Evolutionary conservation across 208 protist species (phyloP).

Genomic region (Trypanosoma congolense): DNA sequence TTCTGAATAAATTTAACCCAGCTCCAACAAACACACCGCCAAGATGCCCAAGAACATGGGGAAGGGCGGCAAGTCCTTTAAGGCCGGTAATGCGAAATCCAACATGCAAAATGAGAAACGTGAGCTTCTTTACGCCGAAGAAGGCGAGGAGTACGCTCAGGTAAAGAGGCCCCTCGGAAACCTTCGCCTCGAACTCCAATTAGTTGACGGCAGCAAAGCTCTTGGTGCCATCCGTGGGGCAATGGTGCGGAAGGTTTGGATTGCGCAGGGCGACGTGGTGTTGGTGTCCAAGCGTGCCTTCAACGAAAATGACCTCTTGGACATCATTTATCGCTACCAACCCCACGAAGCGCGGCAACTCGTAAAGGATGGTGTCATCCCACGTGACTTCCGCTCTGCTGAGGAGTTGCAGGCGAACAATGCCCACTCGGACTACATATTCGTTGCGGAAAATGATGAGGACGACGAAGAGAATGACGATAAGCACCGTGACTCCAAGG

Average conservation of each 20-base stretch:
- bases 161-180: conserved; percentile 96
- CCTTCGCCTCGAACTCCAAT: conserved; percentile 92
- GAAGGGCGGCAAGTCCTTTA: conserved; percentile 96
- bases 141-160: conserved; percentile 98
- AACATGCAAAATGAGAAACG: conserved; percentile 94
- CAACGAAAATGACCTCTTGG: conserved; percentile 74
- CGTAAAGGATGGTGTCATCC: conserved; percentile 76
- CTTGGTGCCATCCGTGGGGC: conserved; percentile 77
- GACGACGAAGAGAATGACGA: conserved; percentile 46
- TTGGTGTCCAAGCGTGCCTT: conserved; percentile 76
- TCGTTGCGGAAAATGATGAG: conserved; percentile 62
- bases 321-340: conserved; percentile 78
- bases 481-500: conserved; percentile 37
- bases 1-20: too few species aligned
- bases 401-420: conserved; percentile 56
- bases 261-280: conserved; percentile 74
- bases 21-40: neutral
- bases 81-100: conserved; percentile 92
- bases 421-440: conserved; percentile 59
- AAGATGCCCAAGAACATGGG: conserved; percentile 93
- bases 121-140: conserved; percentile 94
- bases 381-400: conserved; percentile 73
- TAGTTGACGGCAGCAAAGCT: conserved; percentile 65
- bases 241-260: conserved; percentile 86
- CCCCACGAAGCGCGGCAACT: conserved; percentile 68